These are phyloP conservation scores for Fraxinus sp. DNA, from an alignment of 305 asterid species.

Conservation along the genomic window DNA sequence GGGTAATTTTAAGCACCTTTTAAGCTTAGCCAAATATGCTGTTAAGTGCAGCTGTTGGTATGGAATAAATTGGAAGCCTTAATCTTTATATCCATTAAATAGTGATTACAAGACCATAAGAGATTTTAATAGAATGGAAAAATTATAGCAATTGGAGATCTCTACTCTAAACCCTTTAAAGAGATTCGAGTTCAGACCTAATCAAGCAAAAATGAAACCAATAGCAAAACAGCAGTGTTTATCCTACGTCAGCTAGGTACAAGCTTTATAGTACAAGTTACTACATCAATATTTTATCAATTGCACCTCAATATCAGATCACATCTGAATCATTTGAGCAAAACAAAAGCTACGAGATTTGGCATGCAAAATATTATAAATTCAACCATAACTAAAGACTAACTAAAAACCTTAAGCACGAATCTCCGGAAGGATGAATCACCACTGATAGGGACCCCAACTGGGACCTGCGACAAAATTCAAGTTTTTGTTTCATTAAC, in stretches of 20 bases:
- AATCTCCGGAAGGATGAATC: constrained; percentile 49
- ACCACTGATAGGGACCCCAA: constrained; percentile 38
- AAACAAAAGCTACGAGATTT: not conserved
- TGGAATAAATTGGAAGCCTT: not conserved
- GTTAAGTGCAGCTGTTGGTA: not conserved
- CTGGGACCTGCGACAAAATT: constrained; percentile 49
- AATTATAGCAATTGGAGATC: not conserved
- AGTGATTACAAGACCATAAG: not conserved
- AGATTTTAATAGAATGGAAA: not conserved
- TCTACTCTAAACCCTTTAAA: not conserved
- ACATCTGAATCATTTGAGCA: not conserved
- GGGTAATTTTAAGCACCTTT: not conserved
- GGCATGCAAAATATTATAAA: not conserved
- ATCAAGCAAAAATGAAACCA: not conserved
- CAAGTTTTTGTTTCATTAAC: constrained; percentile 1
- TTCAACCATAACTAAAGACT: not conserved
- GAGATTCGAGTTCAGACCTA: not conserved
- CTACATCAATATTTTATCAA: not conserved
- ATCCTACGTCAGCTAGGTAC: constrained; percentile 1
- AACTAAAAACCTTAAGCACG: constrained; percentile 44
- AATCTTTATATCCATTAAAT: not conserved
- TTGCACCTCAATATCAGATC: not conserved
- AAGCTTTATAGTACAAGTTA: not conserved
- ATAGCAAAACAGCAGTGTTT: not conserved
- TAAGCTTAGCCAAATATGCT: not conserved